Evolutionary conservation across 2,329 filamentous ascomycete species (phyloP), one percentile per base, ranked within the genome.

Genomic region (Hymenoscyphus linearis): DNA sequence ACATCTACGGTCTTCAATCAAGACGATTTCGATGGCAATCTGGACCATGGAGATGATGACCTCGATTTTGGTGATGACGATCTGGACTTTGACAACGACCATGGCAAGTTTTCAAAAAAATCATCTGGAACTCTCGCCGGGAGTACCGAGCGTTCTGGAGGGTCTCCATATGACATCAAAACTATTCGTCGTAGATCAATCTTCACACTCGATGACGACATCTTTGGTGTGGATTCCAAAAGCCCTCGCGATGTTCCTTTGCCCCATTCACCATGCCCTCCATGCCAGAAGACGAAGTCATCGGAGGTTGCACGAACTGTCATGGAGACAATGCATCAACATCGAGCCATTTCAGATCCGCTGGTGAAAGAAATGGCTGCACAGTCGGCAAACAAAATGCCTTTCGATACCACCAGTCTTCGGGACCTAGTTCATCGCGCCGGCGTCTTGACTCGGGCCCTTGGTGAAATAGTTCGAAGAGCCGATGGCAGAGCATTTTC

Each of bases 321-420:
- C 3, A 85, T 87, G 74, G 83, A 86, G 63, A 83, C 82, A 18
- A 85, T 87, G 81, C 82, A 86, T 61, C 79, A 79, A 62, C 79
- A 83, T 60, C 62, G 80, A 25, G 76, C 79, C 5, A 75, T 75
- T 1, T 72, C 78, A 1, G 75, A 80, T 53, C 74, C 78, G 14
- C 60, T 70, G 4, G 62, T 71, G 16, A 67, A 66, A 31, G 69
- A 67, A 16, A 57, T 69, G 53, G 60, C 63, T 3, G 59, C 62
- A 72, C 69, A 69, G 63, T 72, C 69, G 12, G 75, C 79, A 52
- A 77, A 78, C 57, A 78, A 80, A 62, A 80, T 88, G 68, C 86
- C 86, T 62, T 88, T 88, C 65, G 85, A 87, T 69, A 88, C 85
- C 4, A 87, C 86, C 65, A 88, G 84, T 71, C 77, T 88, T n/a